These are phyloP conservation scores for Agaricus blazei DNA, from an alignment of 768 basidiomycete species.

Conservation along the genomic window DNA sequence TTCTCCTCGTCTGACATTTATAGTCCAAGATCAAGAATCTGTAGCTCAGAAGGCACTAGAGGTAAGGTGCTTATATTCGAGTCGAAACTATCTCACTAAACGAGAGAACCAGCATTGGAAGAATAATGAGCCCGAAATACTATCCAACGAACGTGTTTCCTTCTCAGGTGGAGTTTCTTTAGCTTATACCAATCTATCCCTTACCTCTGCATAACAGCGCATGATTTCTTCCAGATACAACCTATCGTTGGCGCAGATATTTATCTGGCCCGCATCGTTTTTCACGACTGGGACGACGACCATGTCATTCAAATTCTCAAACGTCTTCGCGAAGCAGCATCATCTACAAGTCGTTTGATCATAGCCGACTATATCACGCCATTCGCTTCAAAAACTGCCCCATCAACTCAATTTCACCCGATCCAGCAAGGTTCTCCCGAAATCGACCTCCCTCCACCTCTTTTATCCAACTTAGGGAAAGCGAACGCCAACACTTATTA, in stretches of 20 bases:
- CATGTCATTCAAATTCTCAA: slow-evolving; percentile 43
- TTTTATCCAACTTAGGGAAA: slow-evolving; percentile 72
- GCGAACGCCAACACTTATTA: slow-evolving; percentile 67
- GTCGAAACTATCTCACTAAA: slow-evolving; percentile 34
- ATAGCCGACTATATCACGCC: slow-evolving; percentile 72
- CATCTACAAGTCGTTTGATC: slow-evolving; percentile 53
- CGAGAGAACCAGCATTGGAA: slow-evolving; percentile 54
- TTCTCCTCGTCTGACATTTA: slow-evolving; percentile 37
- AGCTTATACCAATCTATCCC: background rate
- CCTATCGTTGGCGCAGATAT: slow-evolving; percentile 49
- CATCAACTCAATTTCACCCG: background rate
- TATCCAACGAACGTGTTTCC: slow-evolving; percentile 31
- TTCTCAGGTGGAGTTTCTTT: background rate
- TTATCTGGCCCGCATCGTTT: slow-evolving; percentile 64
- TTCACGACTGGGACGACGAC: slow-evolving; percentile 77
- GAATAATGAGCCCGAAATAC: slow-evolving; percentile 44
- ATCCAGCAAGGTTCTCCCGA: background rate
- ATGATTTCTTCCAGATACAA: slow-evolving; percentile 75
- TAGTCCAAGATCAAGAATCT: slow-evolving; percentile 57
- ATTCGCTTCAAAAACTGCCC: slow-evolving; percentile 48
- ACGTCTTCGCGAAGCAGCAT: slow-evolving; percentile 39
- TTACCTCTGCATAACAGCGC: slow-evolving; percentile 31
- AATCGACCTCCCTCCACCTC: slow-evolving; percentile 43
- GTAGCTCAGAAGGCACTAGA: slow-evolving; percentile 52
- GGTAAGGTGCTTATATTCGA: background rate